Percentiles rank a stretch among this genome's conserved stretches.
These are phyloP conservation scores for Fraxinus americana DNA, from an alignment of 257 asterid genomes.

Conservation along the genomic window DNA sequence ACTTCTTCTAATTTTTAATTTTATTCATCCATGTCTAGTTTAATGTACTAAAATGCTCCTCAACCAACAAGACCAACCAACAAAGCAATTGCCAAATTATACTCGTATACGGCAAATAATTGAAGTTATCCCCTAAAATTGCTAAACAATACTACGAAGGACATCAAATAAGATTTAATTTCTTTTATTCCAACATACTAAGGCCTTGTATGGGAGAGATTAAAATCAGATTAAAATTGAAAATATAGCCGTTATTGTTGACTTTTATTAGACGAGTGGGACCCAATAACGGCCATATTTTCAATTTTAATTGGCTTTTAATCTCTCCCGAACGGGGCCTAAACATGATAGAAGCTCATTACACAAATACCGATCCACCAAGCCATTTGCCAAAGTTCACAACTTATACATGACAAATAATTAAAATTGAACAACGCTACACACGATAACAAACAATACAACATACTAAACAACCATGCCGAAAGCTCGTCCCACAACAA, in stretches of 20 bases:
- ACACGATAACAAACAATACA: neutral
- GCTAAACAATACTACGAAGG: neutral
- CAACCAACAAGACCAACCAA: neutral
- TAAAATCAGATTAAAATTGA: too few species aligned
- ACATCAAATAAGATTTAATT: neutral
- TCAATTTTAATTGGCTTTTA: too few species aligned
- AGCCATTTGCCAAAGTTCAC: neutral
- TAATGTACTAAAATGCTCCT: neutral
- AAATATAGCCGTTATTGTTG: too few species aligned
- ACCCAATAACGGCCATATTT: too few species aligned
- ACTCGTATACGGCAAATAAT: neutral
- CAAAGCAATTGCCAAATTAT: neutral
- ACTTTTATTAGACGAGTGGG: too few species aligned
- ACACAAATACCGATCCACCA: neutral
- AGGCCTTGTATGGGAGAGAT: too few species aligned
- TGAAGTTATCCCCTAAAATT: neutral
- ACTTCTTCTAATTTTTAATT: too few species aligned
- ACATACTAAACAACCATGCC: neutral
- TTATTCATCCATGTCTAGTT: too few species aligned
- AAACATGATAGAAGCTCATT: neutral
- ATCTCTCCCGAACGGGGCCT: too few species aligned
- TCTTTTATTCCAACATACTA: neutral
- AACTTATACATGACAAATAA: neutral
- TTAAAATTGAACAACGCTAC: neutral
- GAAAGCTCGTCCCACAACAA: neutral